phyloP scores from a whole-genome alignment of 257 asterid species.

The Plantago major region DNA sequence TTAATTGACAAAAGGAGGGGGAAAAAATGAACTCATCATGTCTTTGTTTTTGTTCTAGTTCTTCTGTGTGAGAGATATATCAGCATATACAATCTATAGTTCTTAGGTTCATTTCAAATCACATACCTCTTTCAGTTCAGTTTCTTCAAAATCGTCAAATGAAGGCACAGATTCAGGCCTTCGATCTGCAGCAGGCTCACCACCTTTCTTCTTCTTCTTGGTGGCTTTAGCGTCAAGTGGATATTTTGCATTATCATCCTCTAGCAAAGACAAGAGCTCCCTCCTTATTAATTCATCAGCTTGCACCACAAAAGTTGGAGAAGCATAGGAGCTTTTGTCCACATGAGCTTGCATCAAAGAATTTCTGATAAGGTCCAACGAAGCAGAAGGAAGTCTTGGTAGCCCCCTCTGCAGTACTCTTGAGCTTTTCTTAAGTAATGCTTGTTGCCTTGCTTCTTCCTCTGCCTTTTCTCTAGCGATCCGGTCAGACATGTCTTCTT shows the following conservation, averaged over 20 bases:
- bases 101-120: not conserved
- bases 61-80: too few species aligned
- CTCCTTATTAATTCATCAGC: constrained; percentile 86
- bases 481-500: constrained; percentile 98
- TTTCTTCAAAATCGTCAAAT: constrained; percentile 80
- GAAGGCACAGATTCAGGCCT: constrained; percentile 44
- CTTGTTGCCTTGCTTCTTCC: constrained; percentile 86
- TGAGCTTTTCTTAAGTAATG: constrained; percentile 78
- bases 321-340: constrained; percentile 92
- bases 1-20: too few species aligned
- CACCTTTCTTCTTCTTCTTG: constrained; percentile 79
- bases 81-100: too few species aligned
- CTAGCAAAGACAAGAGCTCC: constrained; percentile 79
- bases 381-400: constrained; percentile 87
- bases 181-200: constrained; percentile 40
- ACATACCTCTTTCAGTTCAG: constrained; percentile 71
- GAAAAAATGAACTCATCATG: too few species aligned
- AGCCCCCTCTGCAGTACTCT: constrained; percentile 94
- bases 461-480: constrained; percentile 90
- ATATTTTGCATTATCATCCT: constrained; percentile 85
- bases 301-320: constrained; percentile 85
- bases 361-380: constrained; percentile 63
- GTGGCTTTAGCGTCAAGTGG: constrained; percentile 67
- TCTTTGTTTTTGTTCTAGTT: too few species aligned
- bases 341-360: constrained; percentile 69